Conservation (phyloP, 345 rosid species). For the Cardamine occulta region DNA sequence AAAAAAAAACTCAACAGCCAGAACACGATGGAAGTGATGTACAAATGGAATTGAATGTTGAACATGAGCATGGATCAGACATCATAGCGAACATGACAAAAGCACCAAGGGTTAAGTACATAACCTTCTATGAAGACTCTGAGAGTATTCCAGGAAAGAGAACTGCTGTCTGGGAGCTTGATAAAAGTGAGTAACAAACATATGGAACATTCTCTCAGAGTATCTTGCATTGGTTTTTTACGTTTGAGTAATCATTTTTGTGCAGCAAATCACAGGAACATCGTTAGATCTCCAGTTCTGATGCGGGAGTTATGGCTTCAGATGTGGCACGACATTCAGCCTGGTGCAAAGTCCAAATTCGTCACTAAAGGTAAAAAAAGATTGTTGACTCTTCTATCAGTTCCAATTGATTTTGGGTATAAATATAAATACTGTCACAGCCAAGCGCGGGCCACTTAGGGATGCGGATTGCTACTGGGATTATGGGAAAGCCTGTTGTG, state of each 20-base stretch:
- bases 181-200: constrained; percentile 68
- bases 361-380: constrained; percentile 81
- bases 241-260: constrained; percentile 4
- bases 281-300: constrained; percentile 83
- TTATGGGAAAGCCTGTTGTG: constrained; percentile 95
- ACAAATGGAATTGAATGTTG: constrained; percentile 77
- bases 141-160: constrained; percentile 83
- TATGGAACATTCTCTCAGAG: background rate
- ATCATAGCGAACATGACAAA: constrained; percentile 88
- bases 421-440: constrained; percentile 45
- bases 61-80: constrained; percentile 72
- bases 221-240: background rate
- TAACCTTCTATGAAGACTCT: constrained; percentile 93
- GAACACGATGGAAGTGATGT: constrained; percentile 97
- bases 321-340: constrained; percentile 95
- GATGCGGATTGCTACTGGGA: constrained; percentile 98
- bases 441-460: constrained; percentile 94
- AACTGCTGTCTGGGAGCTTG: constrained; percentile 99
- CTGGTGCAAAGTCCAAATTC: constrained; percentile 62
- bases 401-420: constrained; percentile 20
- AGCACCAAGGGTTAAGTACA: constrained; percentile 76
- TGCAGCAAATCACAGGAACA: constrained; percentile 98
- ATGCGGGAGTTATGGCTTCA: constrained; percentile 99
- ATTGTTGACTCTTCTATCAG: background rate
- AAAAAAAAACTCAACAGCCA: constrained; percentile 58